These are phyloP conservation scores for Rosa persica DNA, from an alignment of 306 rosid genomes.

Conservation along the genomic window DNA sequence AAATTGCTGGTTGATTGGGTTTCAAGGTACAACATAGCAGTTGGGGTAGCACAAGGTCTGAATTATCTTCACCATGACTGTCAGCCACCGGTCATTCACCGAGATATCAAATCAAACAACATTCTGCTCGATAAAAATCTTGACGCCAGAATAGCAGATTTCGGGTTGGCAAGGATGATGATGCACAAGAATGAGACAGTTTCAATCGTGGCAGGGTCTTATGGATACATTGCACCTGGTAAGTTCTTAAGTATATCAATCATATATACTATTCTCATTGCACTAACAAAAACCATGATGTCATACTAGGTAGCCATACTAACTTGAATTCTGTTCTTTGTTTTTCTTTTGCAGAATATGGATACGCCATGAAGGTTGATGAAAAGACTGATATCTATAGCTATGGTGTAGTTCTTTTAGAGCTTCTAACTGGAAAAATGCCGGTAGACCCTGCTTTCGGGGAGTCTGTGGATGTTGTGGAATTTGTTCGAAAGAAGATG, in stretches of 20 bases:
- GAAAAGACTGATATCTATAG: conserved; percentile 86
- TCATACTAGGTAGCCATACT: background rate
- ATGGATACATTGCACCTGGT: conserved; percentile 98
- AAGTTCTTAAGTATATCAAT: background rate
- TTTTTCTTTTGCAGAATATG: conserved; percentile 53
- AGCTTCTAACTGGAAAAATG: conserved; percentile 71
- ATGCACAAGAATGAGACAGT: conserved; percentile 75
- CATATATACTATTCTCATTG: background rate
- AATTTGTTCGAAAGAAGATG: conserved; percentile 59
- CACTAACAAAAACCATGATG: background rate
- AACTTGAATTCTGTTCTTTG: background rate
- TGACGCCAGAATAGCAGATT: conserved; percentile 86
- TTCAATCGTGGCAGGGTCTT: conserved; percentile 86
- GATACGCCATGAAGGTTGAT: conserved; percentile 78
- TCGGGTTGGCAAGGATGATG: conserved; percentile 90
- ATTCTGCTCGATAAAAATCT: conserved; percentile 79
- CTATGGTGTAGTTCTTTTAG: conserved; percentile 79
- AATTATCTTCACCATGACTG: conserved; percentile 92
- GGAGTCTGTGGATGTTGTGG: conserved; percentile 57
- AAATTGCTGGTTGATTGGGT: conserved; percentile 85
- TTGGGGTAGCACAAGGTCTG: conserved; percentile 85
- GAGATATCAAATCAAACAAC: conserved; percentile 88
- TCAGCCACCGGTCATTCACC: conserved; percentile 70
- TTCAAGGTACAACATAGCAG: conserved; percentile 74
- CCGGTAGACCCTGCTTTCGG: conserved; percentile 61